phyloP scores from a whole-genome alignment of 305 asterid species.

The Fraxinus sp. region DNA sequence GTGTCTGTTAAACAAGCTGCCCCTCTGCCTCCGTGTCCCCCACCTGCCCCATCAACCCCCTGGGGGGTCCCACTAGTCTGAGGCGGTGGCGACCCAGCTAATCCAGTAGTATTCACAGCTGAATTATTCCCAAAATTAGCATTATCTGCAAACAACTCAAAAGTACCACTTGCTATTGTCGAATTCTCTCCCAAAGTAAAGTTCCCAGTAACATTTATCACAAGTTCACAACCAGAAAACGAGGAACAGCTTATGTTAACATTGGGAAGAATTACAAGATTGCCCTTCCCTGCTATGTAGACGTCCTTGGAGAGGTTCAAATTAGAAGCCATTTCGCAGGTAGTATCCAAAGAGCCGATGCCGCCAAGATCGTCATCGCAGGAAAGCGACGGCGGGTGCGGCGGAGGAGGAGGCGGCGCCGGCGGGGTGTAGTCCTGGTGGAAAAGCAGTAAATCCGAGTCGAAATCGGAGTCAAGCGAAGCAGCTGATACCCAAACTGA shows the following conservation, averaged over 20 bases:
- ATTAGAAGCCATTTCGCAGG: constrained; percentile 70
- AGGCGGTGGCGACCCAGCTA: constrained; percentile 81
- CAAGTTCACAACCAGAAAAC: constrained; percentile 73
- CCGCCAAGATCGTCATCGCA: constrained; percentile 93
- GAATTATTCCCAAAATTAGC: constrained; percentile 71
- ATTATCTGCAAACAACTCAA: constrained; percentile 65
- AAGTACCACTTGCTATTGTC: constrained; percentile 53
- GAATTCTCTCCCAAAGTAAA: constrained; percentile 69
- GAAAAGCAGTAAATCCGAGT: constrained; percentile 50
- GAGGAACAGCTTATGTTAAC: constrained; percentile 65
- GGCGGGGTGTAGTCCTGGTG: constrained; percentile 99
- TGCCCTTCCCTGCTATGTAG: constrained; percentile 86
- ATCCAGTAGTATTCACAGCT: constrained; percentile 72
- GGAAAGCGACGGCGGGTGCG: constrained; percentile 88
- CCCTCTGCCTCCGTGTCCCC: constrained; percentile 98
- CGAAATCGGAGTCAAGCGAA: constrained; percentile 33
- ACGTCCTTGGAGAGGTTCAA: constrained; percentile 67
- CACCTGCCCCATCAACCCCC: constrained; percentile 93
- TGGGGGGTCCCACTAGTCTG: constrained; percentile 98
- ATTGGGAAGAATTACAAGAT: constrained; percentile 70
- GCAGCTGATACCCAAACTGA: constrained; percentile 18
- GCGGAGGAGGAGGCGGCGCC: constrained; percentile 99
- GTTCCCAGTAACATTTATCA: constrained; percentile 69
- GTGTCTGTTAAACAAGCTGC: constrained; percentile 77
- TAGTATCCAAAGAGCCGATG: constrained; percentile 82